Percentiles rank a stretch among this genome's conserved stretches.
These are phyloP conservation scores for Brassica carinata DNA, from an alignment of 345 rosid genomes.

Conservation along the genomic window DNA sequence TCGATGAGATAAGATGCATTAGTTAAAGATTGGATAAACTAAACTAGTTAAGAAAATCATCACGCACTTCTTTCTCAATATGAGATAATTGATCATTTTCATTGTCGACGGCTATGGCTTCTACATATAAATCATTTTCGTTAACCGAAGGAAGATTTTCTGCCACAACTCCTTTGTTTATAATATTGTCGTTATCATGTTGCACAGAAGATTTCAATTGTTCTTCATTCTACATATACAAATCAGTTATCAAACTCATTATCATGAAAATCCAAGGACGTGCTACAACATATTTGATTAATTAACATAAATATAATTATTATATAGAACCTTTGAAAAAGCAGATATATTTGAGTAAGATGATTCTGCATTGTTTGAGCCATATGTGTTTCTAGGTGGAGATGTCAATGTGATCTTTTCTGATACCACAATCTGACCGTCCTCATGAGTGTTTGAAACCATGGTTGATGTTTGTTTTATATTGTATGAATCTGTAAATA, in stretches of 20 bases:
- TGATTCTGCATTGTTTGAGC: slow-evolving; percentile 16
- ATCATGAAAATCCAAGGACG: neutral
- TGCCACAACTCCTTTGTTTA: neutral
- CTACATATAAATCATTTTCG: neutral
- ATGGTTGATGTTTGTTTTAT: neutral
- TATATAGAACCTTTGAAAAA: slow-evolving; percentile 31
- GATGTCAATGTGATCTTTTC: neutral
- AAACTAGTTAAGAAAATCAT: neutral
- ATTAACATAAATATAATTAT: neutral
- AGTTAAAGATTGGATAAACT: neutral
- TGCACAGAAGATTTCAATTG: slow-evolving; percentile 35
- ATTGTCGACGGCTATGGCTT: neutral
- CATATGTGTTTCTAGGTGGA: neutral
- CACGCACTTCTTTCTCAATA: neutral
- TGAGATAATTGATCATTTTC: neutral
- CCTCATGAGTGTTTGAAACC: slow-evolving; percentile 10
- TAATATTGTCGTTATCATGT: neutral
- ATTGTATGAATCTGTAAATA: neutral
- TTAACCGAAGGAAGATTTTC: neutral
- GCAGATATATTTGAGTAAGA: slow-evolving; percentile 22
- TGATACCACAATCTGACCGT: neutral
- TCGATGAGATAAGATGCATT: neutral
- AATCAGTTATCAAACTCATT: slow-evolving; percentile 6
- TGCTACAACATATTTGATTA: neutral
- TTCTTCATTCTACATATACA: slow-evolving; percentile 35